Evolutionary conservation across 176 grass and related monocot species (phyloP).

Genomic region (Cenchrus americanus): DNA sequence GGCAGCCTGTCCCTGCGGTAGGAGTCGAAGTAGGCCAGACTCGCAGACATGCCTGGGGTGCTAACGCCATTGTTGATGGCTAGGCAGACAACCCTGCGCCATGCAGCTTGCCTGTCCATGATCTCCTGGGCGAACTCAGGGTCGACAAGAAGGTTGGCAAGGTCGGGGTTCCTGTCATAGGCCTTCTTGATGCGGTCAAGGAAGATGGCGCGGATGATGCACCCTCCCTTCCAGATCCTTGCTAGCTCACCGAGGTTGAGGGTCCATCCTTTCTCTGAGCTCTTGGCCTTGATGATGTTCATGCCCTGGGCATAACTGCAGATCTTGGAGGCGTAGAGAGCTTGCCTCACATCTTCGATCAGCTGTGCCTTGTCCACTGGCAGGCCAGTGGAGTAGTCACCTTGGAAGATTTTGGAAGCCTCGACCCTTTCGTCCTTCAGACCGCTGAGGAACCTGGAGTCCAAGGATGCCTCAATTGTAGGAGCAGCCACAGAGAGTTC

Average conservation of each 20-base stretch:
- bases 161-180: slow-evolving; percentile 64
- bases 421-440: slow-evolving; percentile 68
- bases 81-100: slow-evolving; percentile 70
- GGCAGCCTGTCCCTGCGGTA: slow-evolving; percentile 74
- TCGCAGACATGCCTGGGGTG: slow-evolving; percentile 72
- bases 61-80: slow-evolving; percentile 81
- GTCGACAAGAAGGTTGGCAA: slow-evolving; percentile 78
- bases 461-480: slow-evolving; percentile 81
- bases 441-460: slow-evolving; percentile 82
- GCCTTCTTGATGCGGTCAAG: slow-evolving; percentile 87
- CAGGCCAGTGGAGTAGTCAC: slow-evolving; percentile 39
- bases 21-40: slow-evolving; percentile 80
- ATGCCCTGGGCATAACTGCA: slow-evolving; percentile 84
- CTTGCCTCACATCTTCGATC: slow-evolving; percentile 75
- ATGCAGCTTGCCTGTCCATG: slow-evolving; percentile 71
- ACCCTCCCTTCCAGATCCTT: slow-evolving; percentile 90
- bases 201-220: slow-evolving; percentile 87
- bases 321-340: slow-evolving; percentile 78
- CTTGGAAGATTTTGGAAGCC: slow-evolving; percentile 72
- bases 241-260: slow-evolving; percentile 83
- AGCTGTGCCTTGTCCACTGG: slow-evolving; percentile 76
- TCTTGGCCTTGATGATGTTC: slow-evolving; percentile 89
- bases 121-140: slow-evolving; percentile 81
- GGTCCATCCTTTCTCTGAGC: slow-evolving; percentile 68
- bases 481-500: slow-evolving; percentile 82